Evolutionary conservation across 2,329 filamentous ascomycete genomes (phyloP), one percentile per base, ranked within the genome.

Genomic region (Penicillium sp.): DNA sequence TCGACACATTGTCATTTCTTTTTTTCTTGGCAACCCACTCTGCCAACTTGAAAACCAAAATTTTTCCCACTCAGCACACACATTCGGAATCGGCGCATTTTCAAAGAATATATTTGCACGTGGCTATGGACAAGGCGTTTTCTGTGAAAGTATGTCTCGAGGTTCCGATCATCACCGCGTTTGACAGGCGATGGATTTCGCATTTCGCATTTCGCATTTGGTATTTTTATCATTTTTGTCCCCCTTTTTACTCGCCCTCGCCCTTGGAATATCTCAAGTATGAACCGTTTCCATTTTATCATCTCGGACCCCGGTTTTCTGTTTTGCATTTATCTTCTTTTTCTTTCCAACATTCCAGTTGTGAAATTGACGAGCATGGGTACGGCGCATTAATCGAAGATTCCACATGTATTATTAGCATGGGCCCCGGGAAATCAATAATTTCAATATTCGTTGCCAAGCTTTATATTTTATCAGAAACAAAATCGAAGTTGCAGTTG

Each of bases 391-490:
- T 46, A 30, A 34, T 52, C 49, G 50, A 52, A 42, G 41, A 49
- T 27, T 46, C 44, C 34, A 12, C 21, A 26, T 61, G 59, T 61
- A 61, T 48, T 43, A 60, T 49, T 60, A 60, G 55, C 58, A 60
- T 61, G 32, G 59, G 36, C 49, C n/a, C 49, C 34, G n/a, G 36
- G 34, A 7, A 40, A 40, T 40, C 21, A 26, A 37, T 37, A 21
- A 26, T 40, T 40, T 27, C 5, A 6, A 27, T 6, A 10, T 27
- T 27, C 10, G 24, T 10, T 27, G 5, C 10, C 24, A 6, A 27
- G 10, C 24, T 27, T 27, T 10, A 27, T 6, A 6, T 27, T 27
- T 6, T 6, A 27, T 6, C 10, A 27, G 24, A 27, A 27, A 27
- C 24, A 27, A 10, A 32, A 32, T 10, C n/a, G 5, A 41, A 12